phyloP scores from a whole-genome alignment of 441 rosid genomes.

The Omphalea diandra region DNA sequence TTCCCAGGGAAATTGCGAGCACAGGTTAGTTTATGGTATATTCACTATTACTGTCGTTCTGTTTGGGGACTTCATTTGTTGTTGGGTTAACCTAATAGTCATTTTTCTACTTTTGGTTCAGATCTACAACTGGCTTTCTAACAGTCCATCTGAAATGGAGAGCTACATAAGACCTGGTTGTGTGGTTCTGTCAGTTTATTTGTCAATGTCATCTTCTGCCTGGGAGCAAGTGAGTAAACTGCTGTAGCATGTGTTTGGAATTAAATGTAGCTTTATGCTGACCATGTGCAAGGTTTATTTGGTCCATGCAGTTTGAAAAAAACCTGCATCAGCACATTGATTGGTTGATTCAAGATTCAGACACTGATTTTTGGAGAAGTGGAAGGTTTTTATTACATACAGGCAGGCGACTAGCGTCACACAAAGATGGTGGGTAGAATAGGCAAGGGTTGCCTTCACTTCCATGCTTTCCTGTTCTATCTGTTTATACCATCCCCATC shows the following conservation, averaged over 20 bases:
- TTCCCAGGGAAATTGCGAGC: slow-evolving; percentile 69
- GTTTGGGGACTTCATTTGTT: no score
- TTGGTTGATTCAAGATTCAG: slow-evolving; percentile 54
- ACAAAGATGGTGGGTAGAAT: slow-evolving; percentile 59
- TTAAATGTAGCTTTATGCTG: slow-evolving; percentile 24
- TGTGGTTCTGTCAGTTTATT: slow-evolving; percentile 69
- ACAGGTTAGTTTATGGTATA: slow-evolving; percentile 46
- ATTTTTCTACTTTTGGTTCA: slow-evolving; percentile 30
- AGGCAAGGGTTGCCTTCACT: background rate
- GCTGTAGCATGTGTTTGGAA: background rate
- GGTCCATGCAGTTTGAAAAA: slow-evolving; percentile 60
- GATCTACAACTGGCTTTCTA: slow-evolving; percentile 90
- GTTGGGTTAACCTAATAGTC: slow-evolving; percentile 11
- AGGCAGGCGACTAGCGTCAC: slow-evolving; percentile 64
- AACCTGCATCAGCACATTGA: slow-evolving; percentile 50
- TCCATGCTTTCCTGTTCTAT: background rate
- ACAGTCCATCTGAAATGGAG: slow-evolving; percentile 91
- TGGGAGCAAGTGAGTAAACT: slow-evolving; percentile 78
- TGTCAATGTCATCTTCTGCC: slow-evolving; percentile 62
- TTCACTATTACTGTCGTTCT: background rate
- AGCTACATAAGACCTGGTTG: slow-evolving; percentile 97
- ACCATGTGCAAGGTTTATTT: slow-evolving; percentile 30
- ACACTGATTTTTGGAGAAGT: slow-evolving; percentile 68
- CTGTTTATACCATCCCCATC: background rate
- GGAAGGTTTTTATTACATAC: slow-evolving; percentile 70